Evolutionary conservation across 1,284 basidiomycete species (phyloP), one percentile per base, ranked within the genome.

Genomic region (Microbotryum saponariae): DNA sequence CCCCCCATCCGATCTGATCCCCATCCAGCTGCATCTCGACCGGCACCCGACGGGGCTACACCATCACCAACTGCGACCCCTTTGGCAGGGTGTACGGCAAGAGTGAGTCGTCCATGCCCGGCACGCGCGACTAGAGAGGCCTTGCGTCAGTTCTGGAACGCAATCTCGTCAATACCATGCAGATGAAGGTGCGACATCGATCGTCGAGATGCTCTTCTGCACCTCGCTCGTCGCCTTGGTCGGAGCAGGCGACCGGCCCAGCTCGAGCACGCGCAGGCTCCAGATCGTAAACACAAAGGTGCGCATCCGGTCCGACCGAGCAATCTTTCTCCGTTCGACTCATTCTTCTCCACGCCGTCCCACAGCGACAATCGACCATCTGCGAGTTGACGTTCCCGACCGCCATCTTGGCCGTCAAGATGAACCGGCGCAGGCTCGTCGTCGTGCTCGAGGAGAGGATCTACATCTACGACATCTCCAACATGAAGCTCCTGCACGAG

Each of bases 131-230:
- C 31, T 8, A 10, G n/a, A n/a, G n/a, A n/a, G n/a, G n/a, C n/a
- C n/a, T n/a, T n/a, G n/a, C n/a, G n/a, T n/a, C n/a, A n/a, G n/a
- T n/a, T n/a, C 31, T 7, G 31, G 2, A 31, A 31, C 31, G 0
- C 8, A 9, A 31, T 8, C 8, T 9, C 31, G 31, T 31, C 8
- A 9, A 42, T 6, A 16, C 37, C 10, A n/a, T 45, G 14, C 63
- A 88, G 92, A 88, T 72, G 91, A 96, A 68, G 92, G 92, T 3
- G 89, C 94, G 0, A 85, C 88, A 18, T 91, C 91, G 29, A 93
- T 96, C 65, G 93, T 97, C 14, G 94, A 98, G 77, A 99, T 99
- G 94, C 82, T 98, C 63, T 99, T 99, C 79, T 97, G 92, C 78
- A 98, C 96, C 4, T 96, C 91, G 10, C 82, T 98, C 63, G 91